Percentiles rank a stretch among this genome's conserved stretches.
These are phyloP conservation scores for Amaranthus cruentus DNA, from an alignment of 148 eudicot genomes.

Conservation along the genomic window DNA sequence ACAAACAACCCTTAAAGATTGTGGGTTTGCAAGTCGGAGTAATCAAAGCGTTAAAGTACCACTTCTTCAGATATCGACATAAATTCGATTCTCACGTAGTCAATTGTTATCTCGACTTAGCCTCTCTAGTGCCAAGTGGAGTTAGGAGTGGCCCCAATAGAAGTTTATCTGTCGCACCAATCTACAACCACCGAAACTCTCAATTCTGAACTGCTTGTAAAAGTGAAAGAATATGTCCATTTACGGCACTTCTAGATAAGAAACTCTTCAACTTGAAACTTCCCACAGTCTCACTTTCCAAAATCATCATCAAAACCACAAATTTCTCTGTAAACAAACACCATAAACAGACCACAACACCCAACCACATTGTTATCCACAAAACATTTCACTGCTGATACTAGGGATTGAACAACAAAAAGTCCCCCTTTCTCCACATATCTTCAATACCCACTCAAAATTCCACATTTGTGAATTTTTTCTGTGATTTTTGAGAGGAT, in stretches of 20 bases:
- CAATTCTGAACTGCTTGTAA: background rate
- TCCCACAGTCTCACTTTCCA: background rate
- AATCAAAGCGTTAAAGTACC: too few relatives aligned
- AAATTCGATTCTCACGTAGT: too few relatives aligned
- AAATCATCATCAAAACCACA: conserved; percentile 13
- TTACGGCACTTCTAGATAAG: conserved; percentile 15
- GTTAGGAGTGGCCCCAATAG: background rate
- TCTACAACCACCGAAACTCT: conserved; percentile 6
- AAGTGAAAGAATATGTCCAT: background rate
- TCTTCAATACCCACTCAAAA: conserved; percentile 1
- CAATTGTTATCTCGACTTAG: too few relatives aligned
- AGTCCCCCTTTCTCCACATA: too few relatives aligned
- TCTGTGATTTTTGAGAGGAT: too few relatives aligned
- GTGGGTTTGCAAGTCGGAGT: too few relatives aligned
- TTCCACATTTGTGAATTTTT: background rate
- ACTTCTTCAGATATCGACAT: too few relatives aligned
- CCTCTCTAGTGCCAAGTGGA: too few relatives aligned
- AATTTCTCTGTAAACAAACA: background rate
- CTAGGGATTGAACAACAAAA: too few relatives aligned
- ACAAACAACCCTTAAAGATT: too few relatives aligned
- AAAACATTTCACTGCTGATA: background rate
- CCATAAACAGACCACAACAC: conserved; percentile 3
- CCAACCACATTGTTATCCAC: conserved; percentile 12
- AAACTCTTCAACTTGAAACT: conserved; percentile 9
- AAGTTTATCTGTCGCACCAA: background rate